Conservation (phyloP, 1,284 basidiomycete species). For the Ceratobasidium sp. region DNA sequence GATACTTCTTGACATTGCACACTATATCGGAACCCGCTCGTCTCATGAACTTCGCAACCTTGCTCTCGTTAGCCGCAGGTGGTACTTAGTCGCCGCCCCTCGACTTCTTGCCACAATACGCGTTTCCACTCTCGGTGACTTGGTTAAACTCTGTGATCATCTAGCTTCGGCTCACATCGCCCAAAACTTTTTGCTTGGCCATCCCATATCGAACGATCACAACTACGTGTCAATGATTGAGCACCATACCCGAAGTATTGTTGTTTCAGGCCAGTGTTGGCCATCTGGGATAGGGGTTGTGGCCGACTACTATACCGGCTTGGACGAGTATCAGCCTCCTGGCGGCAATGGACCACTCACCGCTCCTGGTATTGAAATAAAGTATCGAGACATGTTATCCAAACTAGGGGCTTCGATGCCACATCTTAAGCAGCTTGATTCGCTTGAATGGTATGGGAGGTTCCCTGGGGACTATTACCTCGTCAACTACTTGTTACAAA, state of each 20-base stretch:
- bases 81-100: slow-evolving; percentile 17
- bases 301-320: neutral
- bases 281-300: neutral
- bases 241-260: slow-evolving; percentile 11
- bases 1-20: slow-evolving; percentile 14
- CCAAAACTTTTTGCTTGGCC: slow-evolving; percentile 12
- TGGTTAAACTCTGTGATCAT: slow-evolving; percentile 27
- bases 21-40: neutral
- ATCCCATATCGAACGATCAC: neutral
- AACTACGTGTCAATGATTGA: slow-evolving; percentile 26
- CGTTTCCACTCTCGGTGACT: slow-evolving; percentile 10
- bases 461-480: slow-evolving; percentile 36
- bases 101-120: slow-evolving; percentile 3
- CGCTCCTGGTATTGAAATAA: slow-evolving; percentile 14
- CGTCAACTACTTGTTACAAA: slow-evolving; percentile 3
- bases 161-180: slow-evolving; percentile 9
- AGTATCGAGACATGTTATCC: slow-evolving; percentile 13
- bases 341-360: neutral
- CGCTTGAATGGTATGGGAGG: slow-evolving; percentile 29
- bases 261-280: neutral
- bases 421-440: slow-evolving; percentile 18
- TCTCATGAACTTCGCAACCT: slow-evolving; percentile 8
- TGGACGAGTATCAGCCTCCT: slow-evolving; percentile 23
- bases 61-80: slow-evolving; percentile 14
- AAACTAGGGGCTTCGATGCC: slow-evolving; percentile 19